Evolutionary conservation across 352 stramenopile genomes (phyloP).

Genomic region (Discostella stelligera): DNA sequence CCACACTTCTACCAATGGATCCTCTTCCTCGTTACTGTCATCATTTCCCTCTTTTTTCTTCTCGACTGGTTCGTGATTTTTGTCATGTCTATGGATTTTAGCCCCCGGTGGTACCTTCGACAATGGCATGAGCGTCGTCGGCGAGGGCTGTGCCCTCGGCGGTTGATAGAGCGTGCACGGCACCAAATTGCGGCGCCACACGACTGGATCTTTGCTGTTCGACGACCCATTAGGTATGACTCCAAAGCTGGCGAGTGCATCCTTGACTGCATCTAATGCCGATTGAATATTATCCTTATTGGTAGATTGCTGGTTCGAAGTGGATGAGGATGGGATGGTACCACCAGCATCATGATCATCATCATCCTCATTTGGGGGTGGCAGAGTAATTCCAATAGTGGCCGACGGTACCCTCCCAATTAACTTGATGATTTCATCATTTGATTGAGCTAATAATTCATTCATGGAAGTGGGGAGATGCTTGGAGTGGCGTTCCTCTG

Average conservation of each 20-base stretch:
- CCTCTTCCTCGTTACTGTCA: conserved; percentile 1
- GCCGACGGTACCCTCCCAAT: not conserved
- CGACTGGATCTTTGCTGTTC: conserved; percentile 9
- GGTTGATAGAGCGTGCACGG: conserved; percentile 37
- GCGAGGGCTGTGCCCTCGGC: conserved; percentile 25
- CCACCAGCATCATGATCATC: not conserved
- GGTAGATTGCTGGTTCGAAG: too few species aligned
- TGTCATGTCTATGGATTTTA: conserved; percentile 24
- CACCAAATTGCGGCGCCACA: conserved; percentile 34
- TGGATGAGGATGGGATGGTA: too few species aligned
- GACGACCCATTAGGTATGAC: conserved; percentile 20
- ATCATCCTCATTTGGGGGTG: conserved; percentile 7
- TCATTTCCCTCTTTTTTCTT: not conserved
- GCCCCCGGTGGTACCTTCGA: conserved; percentile 34
- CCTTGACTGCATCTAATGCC: conserved; percentile 32
- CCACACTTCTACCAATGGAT: conserved; percentile 50
- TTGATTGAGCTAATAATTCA: conserved; percentile 16
- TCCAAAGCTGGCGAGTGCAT: conserved; percentile 34
- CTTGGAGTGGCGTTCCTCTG: conserved; percentile 2
- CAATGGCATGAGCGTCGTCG: conserved; percentile 43
- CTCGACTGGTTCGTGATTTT: not conserved
- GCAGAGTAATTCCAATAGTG: conserved; percentile 17
- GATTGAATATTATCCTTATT: conserved; percentile 13
- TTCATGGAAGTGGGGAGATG: conserved; percentile 12
- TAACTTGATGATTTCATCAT: conserved; percentile 1